A percentile compares a stretch with the other conserved stretches of the same genome.
Evolutionary conservation across 2,329 filamentous ascomycete genomes (phyloP).

Genomic region (Xylariaceae sp.): DNA sequence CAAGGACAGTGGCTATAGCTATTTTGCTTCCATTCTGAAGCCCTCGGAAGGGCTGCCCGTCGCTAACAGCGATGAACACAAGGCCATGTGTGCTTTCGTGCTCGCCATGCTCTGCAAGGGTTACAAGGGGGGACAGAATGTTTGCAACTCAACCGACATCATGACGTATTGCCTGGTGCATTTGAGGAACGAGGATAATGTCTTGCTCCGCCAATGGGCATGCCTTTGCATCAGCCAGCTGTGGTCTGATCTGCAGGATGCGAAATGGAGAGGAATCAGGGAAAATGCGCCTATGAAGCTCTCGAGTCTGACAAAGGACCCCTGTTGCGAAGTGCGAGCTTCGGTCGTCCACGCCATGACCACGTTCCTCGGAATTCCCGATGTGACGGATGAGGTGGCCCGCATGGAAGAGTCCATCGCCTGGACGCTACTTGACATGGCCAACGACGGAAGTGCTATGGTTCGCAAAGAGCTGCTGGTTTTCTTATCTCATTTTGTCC

Average conservation of each 20-base stretch:
- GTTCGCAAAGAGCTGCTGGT: slow-evolving; percentile 89
- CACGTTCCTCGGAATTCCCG: slow-evolving; percentile 87
- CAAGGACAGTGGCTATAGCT: slow-evolving; percentile 95
- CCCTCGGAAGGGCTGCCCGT: slow-evolving; percentile 77
- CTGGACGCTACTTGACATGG: slow-evolving; percentile 82
- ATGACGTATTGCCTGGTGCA: slow-evolving; percentile 83
- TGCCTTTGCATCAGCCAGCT: slow-evolving; percentile 92
- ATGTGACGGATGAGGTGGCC: slow-evolving; percentile 83
- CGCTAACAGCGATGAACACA: slow-evolving; percentile 84
- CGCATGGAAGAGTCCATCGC: slow-evolving; percentile 88
- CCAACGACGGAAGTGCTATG: slow-evolving; percentile 87
- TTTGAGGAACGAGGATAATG: slow-evolving; percentile 77
- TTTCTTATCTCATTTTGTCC: slow-evolving; percentile 86
- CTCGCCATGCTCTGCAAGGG: slow-evolving; percentile 95
- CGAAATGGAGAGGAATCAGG: slow-evolving; percentile 91
- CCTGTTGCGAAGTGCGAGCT: slow-evolving; percentile 84
- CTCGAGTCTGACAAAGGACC: slow-evolving; percentile 72
- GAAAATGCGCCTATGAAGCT: slow-evolving; percentile 78
- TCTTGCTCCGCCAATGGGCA: slow-evolving; percentile 87
- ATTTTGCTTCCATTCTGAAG: slow-evolving; percentile 89
- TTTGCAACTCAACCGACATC: slow-evolving; percentile 84
- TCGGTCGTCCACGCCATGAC: slow-evolving; percentile 91
- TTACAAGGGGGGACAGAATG: slow-evolving; percentile 83
- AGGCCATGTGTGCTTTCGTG: slow-evolving; percentile 98
- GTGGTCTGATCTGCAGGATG: slow-evolving; percentile 84